Percentiles rank a stretch among this genome's conserved stretches.
Evolutionary conservation across 73 alveolate genomes (phyloP).

Genomic region (Paramecium pentaurelia): DNA sequence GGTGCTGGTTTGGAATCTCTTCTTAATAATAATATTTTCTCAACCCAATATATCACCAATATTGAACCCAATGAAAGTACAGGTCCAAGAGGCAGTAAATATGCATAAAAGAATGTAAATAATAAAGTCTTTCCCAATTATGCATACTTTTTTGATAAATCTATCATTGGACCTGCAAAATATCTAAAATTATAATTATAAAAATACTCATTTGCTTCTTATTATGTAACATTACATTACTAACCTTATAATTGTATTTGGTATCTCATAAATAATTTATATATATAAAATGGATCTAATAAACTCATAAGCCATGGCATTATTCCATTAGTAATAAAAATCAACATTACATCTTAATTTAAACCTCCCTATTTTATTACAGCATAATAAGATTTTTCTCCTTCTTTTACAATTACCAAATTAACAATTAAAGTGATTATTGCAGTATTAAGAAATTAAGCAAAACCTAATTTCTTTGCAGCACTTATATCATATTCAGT

Average conservation of each 20-base stretch:
- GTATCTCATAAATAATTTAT: not conserved
- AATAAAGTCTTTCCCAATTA: not conserved
- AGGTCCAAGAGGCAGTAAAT: not conserved
- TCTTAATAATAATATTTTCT: not conserved
- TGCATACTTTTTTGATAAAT: slow-evolving; percentile 6
- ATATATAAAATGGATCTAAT: not conserved
- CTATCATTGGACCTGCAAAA: not conserved
- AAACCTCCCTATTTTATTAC: not conserved
- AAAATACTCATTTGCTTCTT: slow-evolving; percentile 1
- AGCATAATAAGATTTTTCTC: not conserved
- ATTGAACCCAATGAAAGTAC: not conserved
- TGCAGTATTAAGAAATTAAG: slow-evolving; percentile 4
- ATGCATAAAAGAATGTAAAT: slow-evolving; percentile 29
- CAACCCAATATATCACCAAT: not conserved
- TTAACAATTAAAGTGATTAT: slow-evolving; percentile 24
- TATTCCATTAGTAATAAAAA: not conserved
- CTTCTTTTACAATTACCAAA: slow-evolving; percentile 3
- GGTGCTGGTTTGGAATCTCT: slow-evolving; percentile 36
- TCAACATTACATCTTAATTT: not conserved
- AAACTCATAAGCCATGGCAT: not conserved
- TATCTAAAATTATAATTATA: not conserved
- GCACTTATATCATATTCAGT: slow-evolving; percentile 8
- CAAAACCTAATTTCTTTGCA: slow-evolving; percentile 27
- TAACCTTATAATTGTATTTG: not conserved
- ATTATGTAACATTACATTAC: not conserved